Percentiles rank a stretch among this genome's conserved stretches.
Evolutionary conservation across 2,329 filamentous ascomycete species (phyloP).

Genomic region (Trichoderma breve): DNA sequence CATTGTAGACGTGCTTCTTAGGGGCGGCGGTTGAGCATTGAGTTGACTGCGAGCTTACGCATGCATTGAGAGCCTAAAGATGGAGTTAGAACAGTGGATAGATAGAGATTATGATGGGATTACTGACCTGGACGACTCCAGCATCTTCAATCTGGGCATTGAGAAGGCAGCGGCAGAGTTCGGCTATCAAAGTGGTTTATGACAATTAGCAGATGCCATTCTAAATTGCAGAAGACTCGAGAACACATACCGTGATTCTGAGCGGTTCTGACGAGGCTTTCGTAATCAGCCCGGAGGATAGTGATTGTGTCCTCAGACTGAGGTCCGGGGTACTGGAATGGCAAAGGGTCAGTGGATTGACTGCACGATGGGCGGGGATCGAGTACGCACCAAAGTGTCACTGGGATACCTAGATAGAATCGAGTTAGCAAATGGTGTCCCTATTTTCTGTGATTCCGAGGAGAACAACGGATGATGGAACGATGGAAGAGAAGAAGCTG

Average conservation of each 20-base stretch:
- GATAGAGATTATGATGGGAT: neutral
- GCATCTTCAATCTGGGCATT: neutral
- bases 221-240: neutral
- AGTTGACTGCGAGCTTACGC: neutral
- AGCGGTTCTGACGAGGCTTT: neutral
- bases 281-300: neutral
- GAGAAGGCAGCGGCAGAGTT: constrained; percentile 5
- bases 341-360: neutral
- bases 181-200: neutral
- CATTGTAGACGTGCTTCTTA: neutral
- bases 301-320: neutral
- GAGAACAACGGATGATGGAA: neutral
- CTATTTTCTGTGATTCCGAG: neutral
- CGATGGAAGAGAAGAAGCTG: neutral
- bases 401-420: neutral
- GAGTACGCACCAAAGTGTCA: neutral
- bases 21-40: neutral
- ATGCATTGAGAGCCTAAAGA: neutral
- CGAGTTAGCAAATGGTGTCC: neutral
- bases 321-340: neutral
- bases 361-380: neutral
- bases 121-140: neutral
- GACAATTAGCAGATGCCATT: neutral
- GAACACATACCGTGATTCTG: neutral
- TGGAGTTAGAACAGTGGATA: neutral